Conservation (phyloP, 2,329 filamentous ascomycete genomes). For the Bretziella fagacearum region DNA sequence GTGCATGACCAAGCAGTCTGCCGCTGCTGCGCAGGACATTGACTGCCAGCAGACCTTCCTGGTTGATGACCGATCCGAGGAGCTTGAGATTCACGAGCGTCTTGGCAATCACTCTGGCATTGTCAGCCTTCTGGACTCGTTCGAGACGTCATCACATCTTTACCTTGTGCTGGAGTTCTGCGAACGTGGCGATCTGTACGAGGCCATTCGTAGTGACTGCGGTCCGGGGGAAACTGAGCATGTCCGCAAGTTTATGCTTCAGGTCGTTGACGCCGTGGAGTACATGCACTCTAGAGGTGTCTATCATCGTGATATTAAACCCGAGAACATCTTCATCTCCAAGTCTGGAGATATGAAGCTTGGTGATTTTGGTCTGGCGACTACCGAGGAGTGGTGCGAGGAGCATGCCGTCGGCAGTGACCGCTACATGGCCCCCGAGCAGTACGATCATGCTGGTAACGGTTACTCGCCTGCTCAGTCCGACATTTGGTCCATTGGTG, state of each 20-base stretch:
- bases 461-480: conserved; percentile 89
- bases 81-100: conserved; percentile 60
- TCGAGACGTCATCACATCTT: conserved; percentile 78
- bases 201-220: conserved; percentile 78
- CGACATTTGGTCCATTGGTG: conserved; percentile 93
- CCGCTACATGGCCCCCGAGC: conserved; percentile 97
- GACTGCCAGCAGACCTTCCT: conserved; percentile 24
- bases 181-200: conserved; percentile 86
- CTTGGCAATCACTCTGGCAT: conserved; percentile 75
- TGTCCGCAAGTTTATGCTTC: conserved; percentile 91
- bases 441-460: conserved; percentile 73
- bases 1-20: conserved; percentile 71
- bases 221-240: conserved; percentile 91
- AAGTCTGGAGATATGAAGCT: conserved; percentile 83
- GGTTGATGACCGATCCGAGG: conserved; percentile 29
- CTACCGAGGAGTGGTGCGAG: conserved; percentile 73
- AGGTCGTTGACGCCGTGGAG: conserved; percentile 76
- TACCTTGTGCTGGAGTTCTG: conserved; percentile 95
- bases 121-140: conserved; percentile 79
- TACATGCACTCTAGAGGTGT: conserved; percentile 83
- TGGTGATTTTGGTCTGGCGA: conserved; percentile 88
- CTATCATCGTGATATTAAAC: conserved; percentile 97
- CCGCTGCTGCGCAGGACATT: conserved; percentile 33
- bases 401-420: conserved; percentile 93
- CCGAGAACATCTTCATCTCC: conserved; percentile 94